Base-by-base conservation (phyloP, 2,329 filamentous ascomycete genomes). In the Trichoderma simmonsii region DNA sequence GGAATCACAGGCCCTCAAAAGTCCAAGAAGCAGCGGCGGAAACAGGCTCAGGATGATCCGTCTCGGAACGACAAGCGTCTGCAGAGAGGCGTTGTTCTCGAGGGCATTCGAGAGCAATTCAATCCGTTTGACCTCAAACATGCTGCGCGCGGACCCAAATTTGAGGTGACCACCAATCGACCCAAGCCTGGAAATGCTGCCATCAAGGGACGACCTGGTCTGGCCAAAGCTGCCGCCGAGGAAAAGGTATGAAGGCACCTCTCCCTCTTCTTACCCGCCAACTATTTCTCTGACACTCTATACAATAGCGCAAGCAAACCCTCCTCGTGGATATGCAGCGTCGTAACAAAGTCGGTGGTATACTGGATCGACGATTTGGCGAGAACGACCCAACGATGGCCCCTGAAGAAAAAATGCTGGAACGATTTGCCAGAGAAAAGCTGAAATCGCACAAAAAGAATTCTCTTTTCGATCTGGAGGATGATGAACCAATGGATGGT, bases 91-190 rank as follows among this genome's bases (percentile, higher is more conserved):
- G 91, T 90, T 71, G 93, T 94, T 18, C 86, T 99, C 74, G 90
- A 93, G 77, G 90, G 89, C 71, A 98, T 99, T 80, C 92, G 96
- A 79, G 95, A 98, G 78, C 92, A 95, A 76, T 98, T 98, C 88
- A 99, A 99, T 81, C 96, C 96, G 0, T 99, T 99, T 82, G 96
- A 99, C 79, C 89, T 97, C 80, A 97, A 97, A 82, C 90, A 92
- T 72, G 90, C 92, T 54, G 86, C 91, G 1, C 88, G 92, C 73
- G 92, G 91, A 0, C 90, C 90, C 71, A 98, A 98, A 78, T 97
- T 97, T 75, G 91, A 95, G 57, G 91, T 95, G 59, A 94, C 93
- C 0, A 95, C 87, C 68, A 89, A 88, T 74, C 88, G 88, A 72
- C 86, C 88, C 6, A 82, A 84, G 14, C 82, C 82, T 34, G 84